Base-by-base conservation (phyloP, 2,329 filamentous ascomycete species). In the Fusarium sp. region DNA sequence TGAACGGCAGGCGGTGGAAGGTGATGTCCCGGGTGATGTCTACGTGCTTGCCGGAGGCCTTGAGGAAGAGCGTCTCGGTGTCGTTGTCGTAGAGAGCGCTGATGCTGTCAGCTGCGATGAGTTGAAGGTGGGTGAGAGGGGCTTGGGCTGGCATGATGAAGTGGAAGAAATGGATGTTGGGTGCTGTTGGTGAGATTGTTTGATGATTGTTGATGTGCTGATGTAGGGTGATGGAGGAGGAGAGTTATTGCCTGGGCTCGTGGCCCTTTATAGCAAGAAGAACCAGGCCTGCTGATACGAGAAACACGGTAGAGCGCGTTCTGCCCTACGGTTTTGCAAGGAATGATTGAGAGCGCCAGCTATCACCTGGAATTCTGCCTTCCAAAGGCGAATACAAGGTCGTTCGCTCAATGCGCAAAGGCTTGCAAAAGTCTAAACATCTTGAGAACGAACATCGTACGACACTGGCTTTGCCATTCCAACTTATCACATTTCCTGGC, bases 11-110 rank as follows among this genome's bases (percentile, higher is more conserved):
- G 27, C 65, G 69, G 14, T 38, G 45, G 40, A 71, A 71, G 0
- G 1, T 2, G 7, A 71, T 71, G 33, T 69, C 69, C 4, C 40
- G 42, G 20, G 69, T 63, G 16, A 54, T 50, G n/a, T 71, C 56
- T 4, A 54, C 66, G 33, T 69, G 66, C 1, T 20, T 59, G 8
- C 69, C 69, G 11, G 66, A 36, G 11, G 69, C 69, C 3, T 54
- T 65, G 50, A 71, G 66, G 22, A 69, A 11, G 25, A 71, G 47
- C 5, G 42, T 36, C 22, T 50, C 18, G 22, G 61, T 35, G 36
- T 71, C 69, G 6, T 66, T 62, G 25, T 71, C 69, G 20, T 71
- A 71, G 7, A 52, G n/a, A 8, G 69, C 69, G 50, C 61, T 20
- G 56, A 71, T 54, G 22, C 6, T 62, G 6, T 71, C 69, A 18